Percentiles rank a stretch among this genome's conserved stretches.
Evolutionary conservation across 768 basidiomycete genomes (phyloP).

Genomic region (Boletus sp.): DNA sequence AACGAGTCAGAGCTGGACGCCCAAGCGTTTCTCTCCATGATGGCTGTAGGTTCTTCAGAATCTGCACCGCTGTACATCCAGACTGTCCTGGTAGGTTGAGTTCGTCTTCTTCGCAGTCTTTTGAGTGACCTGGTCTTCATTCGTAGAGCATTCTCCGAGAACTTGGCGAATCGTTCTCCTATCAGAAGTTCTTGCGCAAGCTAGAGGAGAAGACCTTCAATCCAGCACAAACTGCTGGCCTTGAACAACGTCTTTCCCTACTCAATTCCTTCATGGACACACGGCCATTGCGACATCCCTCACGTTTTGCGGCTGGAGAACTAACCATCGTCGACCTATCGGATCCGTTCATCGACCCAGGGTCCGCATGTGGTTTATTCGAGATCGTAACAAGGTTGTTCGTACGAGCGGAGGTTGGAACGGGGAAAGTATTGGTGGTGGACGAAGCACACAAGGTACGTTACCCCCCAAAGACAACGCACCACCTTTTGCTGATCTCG

Average conservation of each 20-base stretch:
- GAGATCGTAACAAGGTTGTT: constrained; percentile 63
- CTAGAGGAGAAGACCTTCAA: constrained; percentile 50
- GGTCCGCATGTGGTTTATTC: constrained; percentile 61
- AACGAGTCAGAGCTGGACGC: constrained; percentile 69
- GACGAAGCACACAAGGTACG: constrained; percentile 70
- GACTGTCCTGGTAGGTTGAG: constrained; percentile 47
- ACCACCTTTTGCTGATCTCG: not conserved
- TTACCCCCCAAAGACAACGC: not conserved
- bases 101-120: not conserved
- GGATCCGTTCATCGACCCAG: constrained; percentile 64
- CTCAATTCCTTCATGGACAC: constrained; percentile 52
- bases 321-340: constrained; percentile 66
- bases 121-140: not conserved
- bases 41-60: constrained; percentile 59
- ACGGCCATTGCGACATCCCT: not conserved
- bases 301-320: constrained; percentile 51
- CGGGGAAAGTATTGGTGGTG: constrained; percentile 63
- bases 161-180: constrained; percentile 55
- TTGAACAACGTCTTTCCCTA: constrained; percentile 59
- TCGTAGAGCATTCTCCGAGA: constrained; percentile 52
- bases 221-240: constrained; percentile 47
- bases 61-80: constrained; percentile 64
- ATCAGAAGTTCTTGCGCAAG: constrained; percentile 40
- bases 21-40: constrained; percentile 63
- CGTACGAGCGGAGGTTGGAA: constrained; percentile 49